These are phyloP conservation scores for Tulasnella sp. DNA, from an alignment of 768 basidiomycete species.

Conservation along the genomic window DNA sequence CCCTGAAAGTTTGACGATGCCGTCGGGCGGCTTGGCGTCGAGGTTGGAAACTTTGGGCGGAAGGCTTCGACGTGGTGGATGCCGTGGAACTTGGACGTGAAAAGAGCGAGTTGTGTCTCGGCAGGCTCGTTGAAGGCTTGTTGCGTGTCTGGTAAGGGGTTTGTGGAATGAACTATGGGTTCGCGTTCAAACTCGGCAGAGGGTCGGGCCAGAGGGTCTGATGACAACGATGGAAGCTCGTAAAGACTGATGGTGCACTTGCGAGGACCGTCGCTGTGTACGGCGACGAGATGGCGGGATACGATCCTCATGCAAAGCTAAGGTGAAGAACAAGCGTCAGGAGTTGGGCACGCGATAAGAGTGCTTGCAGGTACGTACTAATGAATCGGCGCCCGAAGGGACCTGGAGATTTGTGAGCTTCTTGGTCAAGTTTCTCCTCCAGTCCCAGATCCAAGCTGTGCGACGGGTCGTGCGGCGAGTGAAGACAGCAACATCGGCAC, in stretches of 20 bases:
- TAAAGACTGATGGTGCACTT: constrained; percentile 19
- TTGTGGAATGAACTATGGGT: neutral
- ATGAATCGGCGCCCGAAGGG: neutral
- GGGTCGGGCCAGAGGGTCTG: neutral
- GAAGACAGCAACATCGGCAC: neutral
- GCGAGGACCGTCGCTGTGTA: neutral
- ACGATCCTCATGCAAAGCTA: constrained; percentile 22
- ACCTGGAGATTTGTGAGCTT: neutral
- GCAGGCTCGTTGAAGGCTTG: neutral
- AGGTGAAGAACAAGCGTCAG: neutral
- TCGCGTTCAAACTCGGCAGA: neutral
- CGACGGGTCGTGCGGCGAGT: neutral
- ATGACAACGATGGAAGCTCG: constrained; percentile 9
- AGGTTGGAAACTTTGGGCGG: neutral
- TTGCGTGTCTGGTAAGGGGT: neutral
- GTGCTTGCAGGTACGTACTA: neutral
- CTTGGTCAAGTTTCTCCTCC: constrained; percentile 1
- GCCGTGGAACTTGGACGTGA: constrained; percentile 15
- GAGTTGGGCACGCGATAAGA: neutral
- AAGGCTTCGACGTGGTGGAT: constrained; percentile 16
- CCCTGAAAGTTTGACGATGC: neutral
- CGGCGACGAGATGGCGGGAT: neutral
- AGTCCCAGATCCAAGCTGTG: constrained; percentile 2
- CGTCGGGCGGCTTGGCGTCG: neutral
- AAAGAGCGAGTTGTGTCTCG: neutral